Evolutionary conservation across 306 rosid genomes (phyloP).

Genomic region (Glycine latifolia): DNA sequence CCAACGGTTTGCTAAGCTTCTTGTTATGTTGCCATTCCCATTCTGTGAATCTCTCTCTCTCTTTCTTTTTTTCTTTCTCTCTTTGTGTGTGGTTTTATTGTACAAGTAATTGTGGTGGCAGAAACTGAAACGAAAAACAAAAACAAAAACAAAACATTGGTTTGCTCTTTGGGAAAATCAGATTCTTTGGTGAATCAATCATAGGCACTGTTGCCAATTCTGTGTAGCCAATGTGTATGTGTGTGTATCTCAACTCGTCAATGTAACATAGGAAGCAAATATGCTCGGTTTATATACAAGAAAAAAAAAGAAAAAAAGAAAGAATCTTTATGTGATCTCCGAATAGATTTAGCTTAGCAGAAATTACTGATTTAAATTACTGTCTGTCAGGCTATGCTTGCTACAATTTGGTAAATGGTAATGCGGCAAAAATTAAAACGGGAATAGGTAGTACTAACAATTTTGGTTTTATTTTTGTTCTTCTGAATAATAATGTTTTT

Average conservation of each 20-base stretch:
- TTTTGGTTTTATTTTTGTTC: not conserved
- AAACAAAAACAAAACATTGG: not conserved
- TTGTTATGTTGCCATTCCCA: constrained; percentile 1
- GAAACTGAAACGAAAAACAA: not conserved
- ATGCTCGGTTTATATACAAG: not conserved
- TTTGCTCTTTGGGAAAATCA: constrained; percentile 32
- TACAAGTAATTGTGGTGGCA: constrained; percentile 19
- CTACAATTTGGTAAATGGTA: not conserved
- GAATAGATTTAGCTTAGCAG: not conserved
- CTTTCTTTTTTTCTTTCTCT: not conserved
- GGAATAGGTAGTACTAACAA: not conserved
- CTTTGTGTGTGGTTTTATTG: not conserved
- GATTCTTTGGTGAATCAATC: not conserved
- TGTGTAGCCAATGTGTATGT: not conserved
- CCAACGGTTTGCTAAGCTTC: constrained; percentile 48
- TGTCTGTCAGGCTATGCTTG: not conserved
- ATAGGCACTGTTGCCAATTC: not conserved
- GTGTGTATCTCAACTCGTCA: constrained; percentile 20
- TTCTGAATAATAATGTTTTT: not conserved
- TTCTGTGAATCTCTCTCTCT: not conserved
- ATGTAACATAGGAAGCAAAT: constrained; percentile 21
- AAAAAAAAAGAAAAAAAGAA: too few species aligned
- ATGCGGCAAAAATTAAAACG: not conserved
- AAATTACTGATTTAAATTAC: not conserved
- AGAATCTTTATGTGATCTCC: constrained; percentile 25